phyloP scores from a whole-genome alignment of 2,329 filamentous ascomycete genomes.

The Colletotrichum limetticola region DNA sequence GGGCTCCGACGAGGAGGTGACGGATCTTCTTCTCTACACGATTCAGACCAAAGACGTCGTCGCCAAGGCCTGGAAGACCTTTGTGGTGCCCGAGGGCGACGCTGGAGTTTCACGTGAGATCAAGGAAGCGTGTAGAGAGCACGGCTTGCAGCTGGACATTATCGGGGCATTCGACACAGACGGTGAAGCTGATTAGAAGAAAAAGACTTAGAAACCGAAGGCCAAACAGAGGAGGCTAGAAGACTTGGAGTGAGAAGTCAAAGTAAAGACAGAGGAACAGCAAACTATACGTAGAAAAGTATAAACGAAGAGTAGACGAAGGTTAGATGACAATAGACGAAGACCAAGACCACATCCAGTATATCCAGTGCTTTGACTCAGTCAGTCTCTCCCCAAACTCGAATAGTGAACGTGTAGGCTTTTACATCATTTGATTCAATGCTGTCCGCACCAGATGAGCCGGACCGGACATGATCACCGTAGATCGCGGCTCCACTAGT shows the following conservation, averaged over 20 bases:
- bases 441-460: neutral
- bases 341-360: neutral
- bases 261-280: neutral
- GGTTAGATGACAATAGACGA: neutral
- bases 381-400: neutral
- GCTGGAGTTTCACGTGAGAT: slow-evolving; percentile 47
- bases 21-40: slow-evolving; percentile 54
- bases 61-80: slow-evolving; percentile 48
- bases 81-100: slow-evolving; percentile 50
- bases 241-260: neutral
- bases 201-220: neutral
- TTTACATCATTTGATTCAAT: neutral
- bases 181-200: neutral
- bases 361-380: too few species aligned
- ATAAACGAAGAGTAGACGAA: neutral
- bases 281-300: neutral
- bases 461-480: neutral
- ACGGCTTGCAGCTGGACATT: slow-evolving; percentile 46
- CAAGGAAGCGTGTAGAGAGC: slow-evolving; percentile 47
- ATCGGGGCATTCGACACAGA: slow-evolving; percentile 42
- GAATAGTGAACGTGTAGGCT: neutral
- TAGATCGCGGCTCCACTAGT: neutral
- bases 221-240: neutral
- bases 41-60: slow-evolving; percentile 51
- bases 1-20: slow-evolving; percentile 58